Conservation (phyloP, 2,329 filamentous ascomycete species). For the Fusarium sp. region DNA sequence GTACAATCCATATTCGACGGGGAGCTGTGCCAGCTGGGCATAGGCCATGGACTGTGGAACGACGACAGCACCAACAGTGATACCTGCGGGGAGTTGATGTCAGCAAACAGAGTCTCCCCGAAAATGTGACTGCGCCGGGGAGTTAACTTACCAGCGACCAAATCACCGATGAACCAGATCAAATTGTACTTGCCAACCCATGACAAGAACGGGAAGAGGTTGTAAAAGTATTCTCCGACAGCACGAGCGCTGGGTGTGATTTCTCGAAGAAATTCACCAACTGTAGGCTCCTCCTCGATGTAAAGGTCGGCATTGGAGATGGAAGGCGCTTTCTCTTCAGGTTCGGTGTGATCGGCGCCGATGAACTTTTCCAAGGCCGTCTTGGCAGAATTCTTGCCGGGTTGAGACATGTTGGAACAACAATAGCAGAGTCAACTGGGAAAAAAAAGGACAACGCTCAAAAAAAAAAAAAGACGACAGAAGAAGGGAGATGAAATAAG, state of each 20-base stretch:
- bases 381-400: constrained; percentile 34
- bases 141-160: constrained; percentile 52
- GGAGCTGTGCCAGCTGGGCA: constrained; percentile 56
- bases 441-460: constrained; percentile 6
- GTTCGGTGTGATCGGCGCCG: constrained; percentile 45
- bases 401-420: constrained; percentile 24
- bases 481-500: not conserved
- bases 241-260: constrained; percentile 46
- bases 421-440: not conserved
- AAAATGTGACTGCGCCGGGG: not conserved
- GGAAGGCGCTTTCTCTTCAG: constrained; percentile 46
- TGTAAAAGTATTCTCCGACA: constrained; percentile 47
- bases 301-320: constrained; percentile 50
- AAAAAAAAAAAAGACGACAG: not conserved
- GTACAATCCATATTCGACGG: constrained; percentile 58
- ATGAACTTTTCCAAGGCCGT: constrained; percentile 44
- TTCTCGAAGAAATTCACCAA: constrained; percentile 52
- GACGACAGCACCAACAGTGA: constrained; percentile 61
- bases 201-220: constrained; percentile 57
- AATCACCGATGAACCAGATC: constrained; percentile 57
- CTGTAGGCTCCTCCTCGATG: constrained; percentile 53
- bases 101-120: constrained; percentile 22
- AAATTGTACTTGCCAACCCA: constrained; percentile 62
- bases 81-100: constrained; percentile 40
- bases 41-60: constrained; percentile 65